These are phyloP conservation scores for Phycomyces blakesleeanus DNA, from an alignment of 192 early-diverging fungal genomes.

Conservation along the genomic window DNA sequence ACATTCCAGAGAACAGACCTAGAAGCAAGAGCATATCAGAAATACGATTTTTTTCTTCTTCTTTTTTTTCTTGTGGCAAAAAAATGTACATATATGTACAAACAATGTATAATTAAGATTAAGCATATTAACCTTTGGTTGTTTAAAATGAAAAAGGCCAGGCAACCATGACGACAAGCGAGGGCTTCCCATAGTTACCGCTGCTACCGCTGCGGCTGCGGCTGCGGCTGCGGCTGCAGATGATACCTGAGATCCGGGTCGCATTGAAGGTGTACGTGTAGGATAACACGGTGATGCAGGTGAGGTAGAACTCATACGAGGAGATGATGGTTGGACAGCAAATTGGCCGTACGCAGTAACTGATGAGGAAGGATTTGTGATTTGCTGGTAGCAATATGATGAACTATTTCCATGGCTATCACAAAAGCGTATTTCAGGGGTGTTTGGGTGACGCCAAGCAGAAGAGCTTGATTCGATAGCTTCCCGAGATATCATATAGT, in stretches of 20 bases:
- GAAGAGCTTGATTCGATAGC: constrained; percentile 16
- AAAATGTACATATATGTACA: too few relatives aligned
- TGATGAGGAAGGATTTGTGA: neutral
- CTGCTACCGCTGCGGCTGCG: neutral
- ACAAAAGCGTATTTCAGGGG: neutral
- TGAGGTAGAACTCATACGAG: neutral
- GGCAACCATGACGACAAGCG: constrained; percentile 25
- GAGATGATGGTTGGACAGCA: neutral
- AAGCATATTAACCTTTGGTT: constrained; percentile 20
- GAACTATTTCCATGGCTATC: neutral
- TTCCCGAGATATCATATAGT: constrained; percentile 4
- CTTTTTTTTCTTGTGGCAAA: too few relatives aligned
- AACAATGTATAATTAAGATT: too few relatives aligned
- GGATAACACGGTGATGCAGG: neutral
- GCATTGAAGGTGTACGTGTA: neutral
- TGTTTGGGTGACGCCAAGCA: constrained; percentile 2
- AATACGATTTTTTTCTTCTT: too few relatives aligned
- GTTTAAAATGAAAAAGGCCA: constrained; percentile 29
- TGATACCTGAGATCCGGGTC: constrained; percentile 2
- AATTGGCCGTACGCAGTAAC: neutral
- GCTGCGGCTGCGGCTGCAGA: neutral
- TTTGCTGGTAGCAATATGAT: neutral
- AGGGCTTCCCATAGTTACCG: constrained; percentile 5
- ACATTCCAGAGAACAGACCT: constrained; percentile 16
- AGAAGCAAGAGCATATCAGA: neutral